phyloP scores from a whole-genome alignment of 768 basidiomycete species.

The Phanerodontia chrysosporium region DNA sequence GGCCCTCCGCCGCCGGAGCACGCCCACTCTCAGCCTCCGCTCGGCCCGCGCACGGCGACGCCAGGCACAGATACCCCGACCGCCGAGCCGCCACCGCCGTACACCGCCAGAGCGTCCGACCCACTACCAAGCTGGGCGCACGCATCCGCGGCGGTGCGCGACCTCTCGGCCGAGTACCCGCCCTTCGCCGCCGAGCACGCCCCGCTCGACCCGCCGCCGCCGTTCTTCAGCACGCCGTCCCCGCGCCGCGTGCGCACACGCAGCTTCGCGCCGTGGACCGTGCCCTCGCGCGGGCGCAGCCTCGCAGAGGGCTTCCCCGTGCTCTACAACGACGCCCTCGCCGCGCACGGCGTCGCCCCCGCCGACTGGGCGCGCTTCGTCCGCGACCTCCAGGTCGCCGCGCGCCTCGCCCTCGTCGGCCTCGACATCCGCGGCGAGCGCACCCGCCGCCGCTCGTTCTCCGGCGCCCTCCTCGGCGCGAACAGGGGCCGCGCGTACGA shows the following conservation, averaged over 20 bases:
- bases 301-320: slow-evolving; percentile 5
- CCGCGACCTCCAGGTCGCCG: slow-evolving; percentile 7
- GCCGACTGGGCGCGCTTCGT: slow-evolving; percentile 11
- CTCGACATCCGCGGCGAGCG: background rate
- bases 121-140: slow-evolving; percentile 7
- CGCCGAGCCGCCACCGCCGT: slow-evolving; percentile 10
- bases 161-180: background rate
- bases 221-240: slow-evolving; percentile 10
- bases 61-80: background rate
- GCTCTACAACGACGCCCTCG: slow-evolving; percentile 6
- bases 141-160: background rate
- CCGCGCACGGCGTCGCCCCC: slow-evolving; percentile 2
- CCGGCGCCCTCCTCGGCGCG: background rate
- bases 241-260: slow-evolving; percentile 6
- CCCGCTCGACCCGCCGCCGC: slow-evolving; percentile 12
- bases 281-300: slow-evolving; percentile 3
- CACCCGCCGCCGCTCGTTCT: background rate
- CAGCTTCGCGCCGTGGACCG: slow-evolving; percentile 9
- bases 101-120: slow-evolving; percentile 9
- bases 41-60: background rate
- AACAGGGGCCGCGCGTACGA: slow-evolving; percentile 6
- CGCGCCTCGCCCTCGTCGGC: slow-evolving; percentile 3
- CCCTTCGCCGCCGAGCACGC: background rate
- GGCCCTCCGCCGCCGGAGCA: background rate
- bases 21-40: too few species aligned